Evolutionary conservation across 2,329 filamentous ascomycete genomes (phyloP).

Genomic region (Trichoderma cornu-damae): DNA sequence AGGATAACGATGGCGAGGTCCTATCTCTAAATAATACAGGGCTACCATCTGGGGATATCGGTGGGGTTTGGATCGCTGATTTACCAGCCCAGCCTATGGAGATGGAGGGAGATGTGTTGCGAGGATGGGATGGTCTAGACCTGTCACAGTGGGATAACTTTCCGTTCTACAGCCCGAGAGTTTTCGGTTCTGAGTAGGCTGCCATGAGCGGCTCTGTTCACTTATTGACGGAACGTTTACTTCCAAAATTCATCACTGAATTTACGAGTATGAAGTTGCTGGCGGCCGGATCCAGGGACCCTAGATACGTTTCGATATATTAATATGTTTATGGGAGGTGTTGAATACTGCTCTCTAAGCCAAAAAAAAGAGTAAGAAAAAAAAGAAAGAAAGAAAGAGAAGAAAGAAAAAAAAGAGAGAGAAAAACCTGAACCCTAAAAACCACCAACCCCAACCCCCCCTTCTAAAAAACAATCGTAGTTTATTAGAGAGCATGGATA

Average conservation of each 20-base stretch:
- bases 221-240: background rate
- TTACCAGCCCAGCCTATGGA: slow-evolving; percentile 10
- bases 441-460: no score
- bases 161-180: slow-evolving; percentile 20
- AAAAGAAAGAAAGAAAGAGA: background rate
- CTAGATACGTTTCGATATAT: background rate
- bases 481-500: no score
- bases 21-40: background rate
- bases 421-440: no score
- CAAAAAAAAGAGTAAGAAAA: no score
- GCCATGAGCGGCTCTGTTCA: background rate
- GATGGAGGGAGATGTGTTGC: slow-evolving; percentile 21
- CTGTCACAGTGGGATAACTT: slow-evolving; percentile 33
- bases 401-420: no score
- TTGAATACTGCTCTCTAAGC: background rate
- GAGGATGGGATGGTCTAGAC: slow-evolving; percentile 30
- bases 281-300: no score
- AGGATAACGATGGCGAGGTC: background rate
- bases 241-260: no score
- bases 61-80: slow-evolving; percentile 15
- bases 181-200: slow-evolving; percentile 5
- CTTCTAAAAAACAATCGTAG: no score
- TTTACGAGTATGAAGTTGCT: background rate
- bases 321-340: background rate
- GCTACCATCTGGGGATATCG: slow-evolving; percentile 4